Evolutionary conservation across 768 basidiomycete genomes (phyloP).

Genomic region (Tricholoma matsutake): DNA sequence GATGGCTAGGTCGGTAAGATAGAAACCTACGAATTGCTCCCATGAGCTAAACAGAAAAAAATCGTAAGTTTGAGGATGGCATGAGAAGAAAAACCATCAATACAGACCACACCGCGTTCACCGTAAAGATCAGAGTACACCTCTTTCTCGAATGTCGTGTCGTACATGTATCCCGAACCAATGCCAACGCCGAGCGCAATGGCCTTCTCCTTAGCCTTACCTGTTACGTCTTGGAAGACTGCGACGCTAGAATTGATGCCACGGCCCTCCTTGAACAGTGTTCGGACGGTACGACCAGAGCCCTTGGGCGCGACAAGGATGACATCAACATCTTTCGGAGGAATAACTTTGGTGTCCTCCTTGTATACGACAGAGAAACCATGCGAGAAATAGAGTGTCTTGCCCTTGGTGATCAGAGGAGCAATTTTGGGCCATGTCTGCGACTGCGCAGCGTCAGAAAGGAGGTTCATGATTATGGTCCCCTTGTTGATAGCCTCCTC

Average conservation of each 20-base stretch:
- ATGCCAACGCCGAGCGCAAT: constrained; percentile 91
- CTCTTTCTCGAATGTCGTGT: constrained; percentile 99
- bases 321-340: constrained; percentile 93
- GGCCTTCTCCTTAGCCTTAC: constrained; percentile 97
- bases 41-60: constrained; percentile 65
- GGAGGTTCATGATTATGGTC: constrained; percentile 99
- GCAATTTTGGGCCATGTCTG: constrained; percentile 88
- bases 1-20: background rate
- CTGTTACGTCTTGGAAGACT: constrained; percentile 96
- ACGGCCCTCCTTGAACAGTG: constrained; percentile 99
- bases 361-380: constrained; percentile 99
- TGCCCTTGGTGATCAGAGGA: constrained; percentile 98
- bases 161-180: constrained; percentile 97
- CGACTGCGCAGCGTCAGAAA: constrained; percentile 99
- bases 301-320: constrained; percentile 99
- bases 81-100: background rate
- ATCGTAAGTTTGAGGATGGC: constrained; percentile 9
- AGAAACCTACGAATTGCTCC: constrained; percentile 81
- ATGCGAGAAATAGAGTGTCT: constrained; percentile 99
- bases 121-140: constrained; percentile 99
- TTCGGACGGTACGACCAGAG: constrained; percentile 97
- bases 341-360: constrained; percentile 91
- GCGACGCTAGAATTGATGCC: constrained; percentile 96
- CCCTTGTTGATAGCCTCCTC: constrained; percentile 95
- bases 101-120: constrained; percentile 96